Conservation (phyloP, 306 rosid species). For the Morella rubra region DNA sequence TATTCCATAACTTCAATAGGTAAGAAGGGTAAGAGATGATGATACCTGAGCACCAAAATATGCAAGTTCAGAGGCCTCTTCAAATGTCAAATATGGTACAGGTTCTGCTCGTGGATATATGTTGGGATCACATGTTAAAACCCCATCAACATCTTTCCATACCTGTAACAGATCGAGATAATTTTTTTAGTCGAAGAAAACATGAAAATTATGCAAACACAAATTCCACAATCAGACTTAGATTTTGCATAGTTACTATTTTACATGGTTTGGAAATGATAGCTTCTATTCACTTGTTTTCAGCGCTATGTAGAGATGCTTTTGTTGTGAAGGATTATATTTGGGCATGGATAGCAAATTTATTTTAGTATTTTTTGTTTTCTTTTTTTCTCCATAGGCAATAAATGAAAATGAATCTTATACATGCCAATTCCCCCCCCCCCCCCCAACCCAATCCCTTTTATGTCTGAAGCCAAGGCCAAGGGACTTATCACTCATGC, state of each 20-base stretch:
- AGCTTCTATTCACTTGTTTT: not conserved
- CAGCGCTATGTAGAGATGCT: not conserved
- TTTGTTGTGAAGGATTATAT: not conserved
- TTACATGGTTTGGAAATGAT: not conserved
- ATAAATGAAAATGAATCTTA: not conserved
- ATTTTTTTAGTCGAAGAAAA: constrained; percentile 4
- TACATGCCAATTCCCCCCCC: constrained; percentile 13
- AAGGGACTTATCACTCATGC: constrained; percentile 15
- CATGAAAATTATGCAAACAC: constrained; percentile 14
- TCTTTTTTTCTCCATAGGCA: not conserved
- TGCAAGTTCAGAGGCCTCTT: constrained; percentile 98
- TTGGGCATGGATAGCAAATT: not conserved
- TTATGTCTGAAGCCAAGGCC: constrained; percentile 13
- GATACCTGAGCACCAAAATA: constrained; percentile 98
- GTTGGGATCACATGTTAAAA: constrained; percentile 90
- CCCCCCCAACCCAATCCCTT: constrained; percentile 12
- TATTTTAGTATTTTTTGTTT: not conserved
- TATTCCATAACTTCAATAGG: not conserved
- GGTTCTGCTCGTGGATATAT: constrained; percentile 69
- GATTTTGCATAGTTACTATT: constrained; percentile 8
- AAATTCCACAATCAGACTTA: constrained; percentile 8
- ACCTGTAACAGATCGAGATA: constrained; percentile 59
- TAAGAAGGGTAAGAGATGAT: constrained; percentile 2
- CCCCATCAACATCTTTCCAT: constrained; percentile 99
- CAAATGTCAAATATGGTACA: constrained; percentile 90